Evolutionary conservation across 169 alveolate genomes (phyloP).

Genomic region (Cyclospora cayetanensis): DNA sequence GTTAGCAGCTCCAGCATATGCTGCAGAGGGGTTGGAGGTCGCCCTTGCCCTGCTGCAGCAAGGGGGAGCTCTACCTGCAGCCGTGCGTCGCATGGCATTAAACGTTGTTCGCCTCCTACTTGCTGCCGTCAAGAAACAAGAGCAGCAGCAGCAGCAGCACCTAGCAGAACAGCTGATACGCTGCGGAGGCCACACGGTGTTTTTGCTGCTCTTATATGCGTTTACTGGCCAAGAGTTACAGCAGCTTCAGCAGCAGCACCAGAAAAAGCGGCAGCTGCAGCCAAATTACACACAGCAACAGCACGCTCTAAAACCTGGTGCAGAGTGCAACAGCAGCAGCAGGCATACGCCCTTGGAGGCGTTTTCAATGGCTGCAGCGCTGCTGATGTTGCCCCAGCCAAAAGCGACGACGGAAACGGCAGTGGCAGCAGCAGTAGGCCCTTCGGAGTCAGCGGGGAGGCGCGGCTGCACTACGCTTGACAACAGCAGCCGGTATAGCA

Average conservation of each 20-base stretch:
- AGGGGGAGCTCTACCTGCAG: background rate
- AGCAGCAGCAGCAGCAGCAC: conserved; percentile 43
- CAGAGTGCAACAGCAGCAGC: background rate
- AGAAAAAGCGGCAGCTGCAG: background rate
- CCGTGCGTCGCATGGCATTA: conserved; percentile 8
- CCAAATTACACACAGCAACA: background rate
- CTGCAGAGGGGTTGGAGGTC: background rate
- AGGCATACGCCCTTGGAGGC: background rate
- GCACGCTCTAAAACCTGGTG: background rate
- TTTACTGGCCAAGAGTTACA: conserved; percentile 27
- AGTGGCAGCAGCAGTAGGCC: conserved; percentile 34
- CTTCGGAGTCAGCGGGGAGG: background rate
- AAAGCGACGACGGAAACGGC: background rate
- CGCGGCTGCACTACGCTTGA: background rate
- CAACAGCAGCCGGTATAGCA: background rate
- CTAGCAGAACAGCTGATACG: conserved; percentile 18
- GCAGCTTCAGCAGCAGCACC: background rate
- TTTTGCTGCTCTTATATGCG: conserved; percentile 32
- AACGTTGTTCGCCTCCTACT: conserved; percentile 38
- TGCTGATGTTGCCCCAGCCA: background rate
- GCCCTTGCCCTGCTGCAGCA: conserved; percentile 36
- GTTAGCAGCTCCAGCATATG: background rate
- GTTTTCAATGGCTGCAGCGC: background rate
- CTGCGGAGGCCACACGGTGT: background rate
- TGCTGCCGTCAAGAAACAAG: background rate